Evolutionary conservation across 1,284 basidiomycete species (phyloP).

Genomic region (Xerocomus amazonicus): DNA sequence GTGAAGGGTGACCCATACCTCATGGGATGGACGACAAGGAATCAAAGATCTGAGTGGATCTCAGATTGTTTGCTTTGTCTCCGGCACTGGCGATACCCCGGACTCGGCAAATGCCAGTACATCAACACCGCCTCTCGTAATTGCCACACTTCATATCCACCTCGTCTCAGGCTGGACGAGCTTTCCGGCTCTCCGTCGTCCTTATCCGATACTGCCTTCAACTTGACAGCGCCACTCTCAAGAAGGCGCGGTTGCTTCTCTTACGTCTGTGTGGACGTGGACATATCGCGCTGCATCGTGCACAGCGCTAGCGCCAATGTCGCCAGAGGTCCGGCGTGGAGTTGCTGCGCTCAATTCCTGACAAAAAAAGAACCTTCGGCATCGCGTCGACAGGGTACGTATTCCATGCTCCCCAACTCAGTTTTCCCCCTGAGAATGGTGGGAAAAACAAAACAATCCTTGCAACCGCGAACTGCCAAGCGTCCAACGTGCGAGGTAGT

Average conservation of each 20-base stretch:
- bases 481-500: no score
- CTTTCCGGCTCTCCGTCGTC: conserved; percentile 15
- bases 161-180: conserved; percentile 1
- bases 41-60: conserved; percentile 26
- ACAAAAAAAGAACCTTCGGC: no score
- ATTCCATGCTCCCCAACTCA: no score
- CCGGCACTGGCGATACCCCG: conserved; percentile 33
- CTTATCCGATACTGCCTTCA: conserved; percentile 20
- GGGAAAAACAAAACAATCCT: no score
- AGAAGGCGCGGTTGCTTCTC: background rate
- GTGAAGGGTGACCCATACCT: background rate
- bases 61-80: conserved; percentile 34
- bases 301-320: no score
- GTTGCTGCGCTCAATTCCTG: no score
- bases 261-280: background rate
- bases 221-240: background rate
- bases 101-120: conserved; percentile 28
- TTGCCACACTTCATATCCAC: background rate
- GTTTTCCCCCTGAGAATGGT: no score
- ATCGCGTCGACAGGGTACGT: no score
- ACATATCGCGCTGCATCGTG: background rate
- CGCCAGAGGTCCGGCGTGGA: no score
- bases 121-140: conserved; percentile 7
- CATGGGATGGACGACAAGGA: conserved; percentile 1
- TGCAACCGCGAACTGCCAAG: no score